Evolutionary conservation across 768 basidiomycete species (phyloP).

Genomic region (Phallus indusiatus): DNA sequence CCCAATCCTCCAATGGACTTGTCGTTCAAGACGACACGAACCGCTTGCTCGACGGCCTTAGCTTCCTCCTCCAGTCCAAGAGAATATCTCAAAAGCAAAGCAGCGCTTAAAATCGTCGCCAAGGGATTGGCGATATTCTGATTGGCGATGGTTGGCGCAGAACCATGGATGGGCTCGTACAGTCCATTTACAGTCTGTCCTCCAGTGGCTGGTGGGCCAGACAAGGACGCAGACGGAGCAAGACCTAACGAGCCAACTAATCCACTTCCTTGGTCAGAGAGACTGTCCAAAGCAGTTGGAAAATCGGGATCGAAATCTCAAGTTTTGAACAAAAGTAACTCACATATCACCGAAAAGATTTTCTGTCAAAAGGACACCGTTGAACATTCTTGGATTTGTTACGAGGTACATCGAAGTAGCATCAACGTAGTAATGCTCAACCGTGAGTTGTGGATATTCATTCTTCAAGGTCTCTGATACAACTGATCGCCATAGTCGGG

Average conservation of each 20-base stretch:
- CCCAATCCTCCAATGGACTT: constrained; percentile 62
- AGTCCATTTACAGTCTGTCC: constrained; percentile 70
- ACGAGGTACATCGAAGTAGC: constrained; percentile 96
- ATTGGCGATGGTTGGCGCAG: constrained; percentile 93
- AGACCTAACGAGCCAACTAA: constrained; percentile 97
- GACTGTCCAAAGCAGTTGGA: constrained; percentile 34
- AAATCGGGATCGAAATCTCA: too few species aligned
- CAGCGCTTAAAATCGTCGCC: constrained; percentile 89
- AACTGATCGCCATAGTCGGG: constrained; percentile 88
- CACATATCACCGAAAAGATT: constrained; percentile 98
- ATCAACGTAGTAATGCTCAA: constrained; percentile 92
- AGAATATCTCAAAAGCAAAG: constrained; percentile 91
- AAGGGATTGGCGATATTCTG: constrained; percentile 90
- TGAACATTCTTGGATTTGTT: constrained; percentile 79
- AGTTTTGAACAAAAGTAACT: too few species aligned
- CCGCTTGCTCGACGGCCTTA: constrained; percentile 79
- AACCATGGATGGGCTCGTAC: constrained; percentile 96
- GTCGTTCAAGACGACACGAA: constrained; percentile 77
- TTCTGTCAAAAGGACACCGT: constrained; percentile 91
- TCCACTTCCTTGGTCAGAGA: constrained; percentile 94
- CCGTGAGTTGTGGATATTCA: constrained; percentile 80
- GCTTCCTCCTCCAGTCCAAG: constrained; percentile 83
- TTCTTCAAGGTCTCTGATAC: constrained; percentile 74
- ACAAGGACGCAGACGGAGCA: constrained; percentile 91
- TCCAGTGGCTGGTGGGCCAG: constrained; percentile 65